phyloP scores from a whole-genome alignment of 2,329 filamentous ascomycete species.

The Cucurbitaria berberidis region DNA sequence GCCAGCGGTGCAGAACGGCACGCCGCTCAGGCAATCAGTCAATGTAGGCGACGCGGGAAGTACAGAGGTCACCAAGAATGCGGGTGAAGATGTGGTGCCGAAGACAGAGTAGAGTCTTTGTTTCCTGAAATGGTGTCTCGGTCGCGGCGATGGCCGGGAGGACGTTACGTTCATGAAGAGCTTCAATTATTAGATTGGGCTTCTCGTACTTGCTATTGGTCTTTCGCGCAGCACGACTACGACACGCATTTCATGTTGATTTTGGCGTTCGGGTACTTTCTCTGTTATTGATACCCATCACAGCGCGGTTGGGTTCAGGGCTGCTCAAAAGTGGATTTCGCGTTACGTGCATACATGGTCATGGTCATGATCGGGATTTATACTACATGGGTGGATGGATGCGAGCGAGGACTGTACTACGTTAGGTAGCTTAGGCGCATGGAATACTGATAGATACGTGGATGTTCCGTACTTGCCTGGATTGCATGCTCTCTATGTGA shows the following conservation, averaged over 20 bases:
- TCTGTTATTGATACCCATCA: conserved; percentile 10
- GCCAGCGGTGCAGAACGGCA: conserved; percentile 37
- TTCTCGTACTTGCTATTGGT: neutral
- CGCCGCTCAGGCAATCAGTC: conserved; percentile 26
- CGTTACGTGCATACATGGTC: neutral
- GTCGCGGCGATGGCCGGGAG: neutral
- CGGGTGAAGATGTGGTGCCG: conserved; percentile 1
- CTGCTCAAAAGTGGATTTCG: conserved; percentile 9
- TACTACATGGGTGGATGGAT: neutral
- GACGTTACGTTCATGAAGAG: neutral
- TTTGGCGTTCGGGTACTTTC: neutral
- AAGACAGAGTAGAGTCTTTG: conserved; percentile 20
- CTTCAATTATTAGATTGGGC: neutral
- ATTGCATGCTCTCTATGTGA: neutral
- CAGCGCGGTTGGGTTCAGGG: conserved; percentile 12
- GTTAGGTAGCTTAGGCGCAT: neutral
- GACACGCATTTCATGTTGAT: neutral
- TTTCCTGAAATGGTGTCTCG: neutral
- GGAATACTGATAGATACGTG: neutral
- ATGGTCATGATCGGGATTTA: neutral
- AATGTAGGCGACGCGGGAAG: conserved; percentile 14
- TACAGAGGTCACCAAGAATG: conserved; percentile 15
- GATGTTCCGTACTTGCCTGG: neutral
- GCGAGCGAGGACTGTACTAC: neutral
- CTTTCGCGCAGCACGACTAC: neutral